phyloP scores from a whole-genome alignment of 345 rosid species.

The Corchorus olitorius region DNA sequence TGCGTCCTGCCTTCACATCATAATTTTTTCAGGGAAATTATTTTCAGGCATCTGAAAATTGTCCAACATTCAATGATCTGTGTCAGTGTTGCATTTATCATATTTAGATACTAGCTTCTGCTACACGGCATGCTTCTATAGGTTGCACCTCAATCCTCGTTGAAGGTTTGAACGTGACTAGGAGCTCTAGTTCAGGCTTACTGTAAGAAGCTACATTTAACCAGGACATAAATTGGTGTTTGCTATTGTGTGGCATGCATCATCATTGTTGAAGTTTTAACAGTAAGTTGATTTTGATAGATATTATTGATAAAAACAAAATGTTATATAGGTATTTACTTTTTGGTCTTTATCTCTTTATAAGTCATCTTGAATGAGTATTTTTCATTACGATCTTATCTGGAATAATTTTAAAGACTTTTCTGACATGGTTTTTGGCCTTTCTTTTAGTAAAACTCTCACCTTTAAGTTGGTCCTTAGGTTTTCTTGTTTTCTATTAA shows the following conservation, averaged over 20 bases:
- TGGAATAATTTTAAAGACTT: neutral
- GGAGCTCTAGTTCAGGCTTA: neutral
- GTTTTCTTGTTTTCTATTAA: neutral
- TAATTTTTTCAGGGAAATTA: neutral
- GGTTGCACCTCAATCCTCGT: neutral
- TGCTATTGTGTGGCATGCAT: neutral
- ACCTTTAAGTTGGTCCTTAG: neutral
- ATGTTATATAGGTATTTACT: neutral
- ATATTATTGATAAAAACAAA: neutral
- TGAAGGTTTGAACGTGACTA: neutral
- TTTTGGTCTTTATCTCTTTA: slow-evolving; percentile 9
- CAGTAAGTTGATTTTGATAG: neutral
- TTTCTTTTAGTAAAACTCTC: slow-evolving; percentile 4
- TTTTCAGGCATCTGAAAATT: slow-evolving; percentile 2
- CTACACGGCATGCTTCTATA: neutral
- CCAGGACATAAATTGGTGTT: neutral
- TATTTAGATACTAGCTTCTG: neutral
- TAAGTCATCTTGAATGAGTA: neutral
- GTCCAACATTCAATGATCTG: neutral
- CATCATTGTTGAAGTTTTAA: neutral
- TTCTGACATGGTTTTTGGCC: too few relatives aligned
- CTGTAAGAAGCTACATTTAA: neutral
- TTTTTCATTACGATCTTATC: neutral
- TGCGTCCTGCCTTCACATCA: neutral
- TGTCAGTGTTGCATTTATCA: neutral